A percentile compares a stretch with the other conserved stretches of the same genome.
These are phyloP conservation scores for Calonectria henricotiae DNA, from an alignment of 2,329 filamentous ascomycete genomes.

Conservation along the genomic window DNA sequence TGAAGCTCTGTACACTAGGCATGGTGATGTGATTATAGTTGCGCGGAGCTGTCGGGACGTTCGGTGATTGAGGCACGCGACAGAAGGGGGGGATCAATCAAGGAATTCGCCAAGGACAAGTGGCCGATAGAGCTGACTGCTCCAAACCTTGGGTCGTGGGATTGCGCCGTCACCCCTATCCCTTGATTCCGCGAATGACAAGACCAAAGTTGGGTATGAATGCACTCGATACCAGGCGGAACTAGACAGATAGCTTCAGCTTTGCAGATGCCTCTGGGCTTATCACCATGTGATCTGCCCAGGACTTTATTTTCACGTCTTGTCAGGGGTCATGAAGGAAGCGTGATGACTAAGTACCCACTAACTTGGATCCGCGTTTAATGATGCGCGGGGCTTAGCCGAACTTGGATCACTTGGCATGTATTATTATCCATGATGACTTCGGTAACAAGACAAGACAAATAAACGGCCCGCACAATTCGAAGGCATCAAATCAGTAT, in stretches of 20 bases:
- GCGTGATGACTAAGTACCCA: slow-evolving; percentile 5
- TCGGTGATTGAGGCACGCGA: slow-evolving; percentile 37
- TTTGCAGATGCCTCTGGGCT: slow-evolving; percentile 34
- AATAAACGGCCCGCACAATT: too few species aligned
- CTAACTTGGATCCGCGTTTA: not conserved
- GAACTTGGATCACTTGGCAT: not conserved
- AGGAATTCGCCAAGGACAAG: slow-evolving; percentile 4
- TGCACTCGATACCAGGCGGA: slow-evolving; percentile 40
- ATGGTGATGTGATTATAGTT: slow-evolving; percentile 51
- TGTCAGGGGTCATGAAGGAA: slow-evolving; percentile 1
- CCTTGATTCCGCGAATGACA: slow-evolving; percentile 36
- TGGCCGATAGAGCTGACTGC: slow-evolving; percentile 19
- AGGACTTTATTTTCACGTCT: not conserved
- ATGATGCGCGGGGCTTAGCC: not conserved
- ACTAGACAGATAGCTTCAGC: slow-evolving; percentile 46
- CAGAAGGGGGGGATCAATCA: slow-evolving; percentile 21
- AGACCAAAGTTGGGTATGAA: slow-evolving; percentile 21
- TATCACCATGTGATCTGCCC: slow-evolving; percentile 49
- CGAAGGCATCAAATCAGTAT: too few species aligned
- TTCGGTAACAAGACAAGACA: too few species aligned
- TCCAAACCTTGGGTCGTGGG: slow-evolving; percentile 32
- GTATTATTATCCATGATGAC: too few species aligned
- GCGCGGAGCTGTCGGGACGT: slow-evolving; percentile 49
- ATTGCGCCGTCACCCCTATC: slow-evolving; percentile 39
- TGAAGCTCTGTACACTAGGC: slow-evolving; percentile 69